Percentiles rank a stretch among this genome's conserved stretches.
Evolutionary conservation across 768 basidiomycete genomes (phyloP).

Genomic region (Rhizopogon vesiculosus): DNA sequence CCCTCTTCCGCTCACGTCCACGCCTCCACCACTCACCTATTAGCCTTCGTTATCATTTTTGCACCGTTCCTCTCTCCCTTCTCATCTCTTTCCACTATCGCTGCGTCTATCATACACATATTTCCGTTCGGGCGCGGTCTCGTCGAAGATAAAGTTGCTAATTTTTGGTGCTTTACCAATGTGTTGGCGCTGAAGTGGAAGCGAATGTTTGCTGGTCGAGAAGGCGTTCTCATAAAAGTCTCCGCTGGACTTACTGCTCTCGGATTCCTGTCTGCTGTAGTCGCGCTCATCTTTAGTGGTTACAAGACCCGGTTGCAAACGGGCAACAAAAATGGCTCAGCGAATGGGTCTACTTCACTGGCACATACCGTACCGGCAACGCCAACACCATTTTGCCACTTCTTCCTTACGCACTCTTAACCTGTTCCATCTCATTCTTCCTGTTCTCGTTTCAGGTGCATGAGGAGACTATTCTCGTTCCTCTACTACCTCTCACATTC

Average conservation of each 20-base stretch:
- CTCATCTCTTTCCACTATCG: constrained; percentile 41
- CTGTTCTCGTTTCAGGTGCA: constrained; percentile 96
- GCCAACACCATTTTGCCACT: constrained; percentile 46
- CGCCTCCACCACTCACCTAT: constrained; percentile 23
- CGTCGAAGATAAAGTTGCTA: constrained; percentile 95
- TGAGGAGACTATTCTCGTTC: constrained; percentile 88
- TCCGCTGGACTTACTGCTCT: constrained; percentile 63
- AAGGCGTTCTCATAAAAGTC: constrained; percentile 52
- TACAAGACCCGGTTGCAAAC: constrained; percentile 23
- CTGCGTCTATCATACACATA: constrained; percentile 72
- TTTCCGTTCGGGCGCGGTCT: constrained; percentile 91
- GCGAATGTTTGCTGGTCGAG: constrained; percentile 31
- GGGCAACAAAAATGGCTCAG: background rate
- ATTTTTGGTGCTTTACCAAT: constrained; percentile 95
- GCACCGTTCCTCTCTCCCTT: constrained; percentile 76
- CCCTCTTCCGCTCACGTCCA: constrained; percentile 92
- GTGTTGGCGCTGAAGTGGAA: constrained; percentile 81
- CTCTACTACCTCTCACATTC: constrained; percentile 79
- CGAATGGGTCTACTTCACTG: background rate
- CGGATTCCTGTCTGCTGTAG: constrained; percentile 64
- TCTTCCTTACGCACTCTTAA: too few species aligned
- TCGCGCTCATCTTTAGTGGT: constrained; percentile 36
- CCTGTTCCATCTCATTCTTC: too few species aligned
- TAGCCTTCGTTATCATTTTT: constrained; percentile 68
- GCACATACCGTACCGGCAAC: constrained; percentile 5